These are phyloP conservation scores for Trichoderma koningii DNA, from an alignment of 2,329 filamentous ascomycete species.

Conservation along the genomic window DNA sequence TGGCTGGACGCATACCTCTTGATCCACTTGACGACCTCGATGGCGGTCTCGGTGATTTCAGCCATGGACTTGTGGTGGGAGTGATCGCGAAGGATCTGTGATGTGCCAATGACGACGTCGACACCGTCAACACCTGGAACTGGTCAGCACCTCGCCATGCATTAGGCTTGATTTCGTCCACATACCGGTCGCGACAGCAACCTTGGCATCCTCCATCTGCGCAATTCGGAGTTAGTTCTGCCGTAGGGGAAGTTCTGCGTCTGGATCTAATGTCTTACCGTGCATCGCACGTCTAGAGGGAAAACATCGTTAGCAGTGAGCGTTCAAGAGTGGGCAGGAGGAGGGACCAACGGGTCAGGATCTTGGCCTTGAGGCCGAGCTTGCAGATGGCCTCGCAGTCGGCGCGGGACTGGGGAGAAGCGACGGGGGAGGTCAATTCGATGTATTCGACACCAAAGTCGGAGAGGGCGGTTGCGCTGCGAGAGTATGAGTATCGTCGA, in stretches of 20 bases:
- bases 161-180: too few species aligned
- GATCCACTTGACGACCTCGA: constrained; percentile 83
- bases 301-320: constrained; percentile 34
- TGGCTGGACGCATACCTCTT: constrained; percentile 62
- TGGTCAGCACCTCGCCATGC: background rate
- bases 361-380: constrained; percentile 69
- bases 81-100: constrained; percentile 78
- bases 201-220: background rate
- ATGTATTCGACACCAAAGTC: constrained; percentile 58
- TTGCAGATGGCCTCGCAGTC: constrained; percentile 94
- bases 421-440: constrained; percentile 82
- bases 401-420: constrained; percentile 73
- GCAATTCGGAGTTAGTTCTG: too few species aligned
- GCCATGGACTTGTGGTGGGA: constrained; percentile 89
- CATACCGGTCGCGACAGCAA: background rate
- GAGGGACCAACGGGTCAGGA: constrained; percentile 35
- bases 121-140: constrained; percentile 64
- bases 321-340: constrained; percentile 40
- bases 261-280: background rate
- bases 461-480: constrained; percentile 31
- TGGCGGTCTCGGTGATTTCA: constrained; percentile 71
- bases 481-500: background rate
- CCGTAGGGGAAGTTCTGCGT: too few species aligned
- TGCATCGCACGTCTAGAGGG: background rate
- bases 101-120: constrained; percentile 83